These are phyloP conservation scores for Ustilago tritici DNA, from an alignment of 1,284 basidiomycete genomes.

Conservation along the genomic window DNA sequence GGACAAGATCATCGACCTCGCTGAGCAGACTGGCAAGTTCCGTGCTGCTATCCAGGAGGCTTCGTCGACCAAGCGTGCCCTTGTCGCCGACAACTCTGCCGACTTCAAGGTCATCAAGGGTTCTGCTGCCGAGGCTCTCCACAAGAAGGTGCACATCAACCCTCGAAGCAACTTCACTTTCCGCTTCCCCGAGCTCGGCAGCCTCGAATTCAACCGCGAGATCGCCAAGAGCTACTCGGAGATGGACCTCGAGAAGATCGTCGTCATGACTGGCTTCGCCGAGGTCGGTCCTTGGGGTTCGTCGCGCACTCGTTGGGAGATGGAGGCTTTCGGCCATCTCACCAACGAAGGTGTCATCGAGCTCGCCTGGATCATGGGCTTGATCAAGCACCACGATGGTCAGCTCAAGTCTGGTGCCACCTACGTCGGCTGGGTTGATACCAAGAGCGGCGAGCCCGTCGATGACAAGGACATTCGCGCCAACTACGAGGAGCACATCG, in stretches of 20 bases:
- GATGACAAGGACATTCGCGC: constrained; percentile 97
- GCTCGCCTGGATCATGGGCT: constrained; percentile 99
- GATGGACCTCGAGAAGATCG: constrained; percentile 93
- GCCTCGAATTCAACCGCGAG: constrained; percentile 75
- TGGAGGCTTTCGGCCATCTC: constrained; percentile 64
- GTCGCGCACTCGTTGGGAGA: constrained; percentile 96
- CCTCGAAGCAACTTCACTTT: constrained; percentile 97
- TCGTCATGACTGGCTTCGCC: constrained; percentile 95
- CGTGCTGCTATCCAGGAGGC: constrained; percentile 81
- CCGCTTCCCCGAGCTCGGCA: constrained; percentile 82
- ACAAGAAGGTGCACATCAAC: constrained; percentile 91
- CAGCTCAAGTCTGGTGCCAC: constrained; percentile 83
- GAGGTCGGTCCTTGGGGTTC: constrained; percentile 99
- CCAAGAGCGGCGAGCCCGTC: constrained; percentile 92
- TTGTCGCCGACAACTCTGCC: constrained; percentile 90
- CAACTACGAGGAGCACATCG: constrained; percentile 93
- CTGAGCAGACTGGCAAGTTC: constrained; percentile 73
- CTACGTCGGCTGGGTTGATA: constrained; percentile 98
- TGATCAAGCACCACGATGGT: constrained; percentile 98
- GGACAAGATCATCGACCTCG: constrained; percentile 72
- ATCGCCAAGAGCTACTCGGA: constrained; percentile 72
- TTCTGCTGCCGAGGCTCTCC: constrained; percentile 88
- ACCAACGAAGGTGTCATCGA: constrained; percentile 94
- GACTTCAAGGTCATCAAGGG: constrained; percentile 95
- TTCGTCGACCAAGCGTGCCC: constrained; percentile 89